Conservation (phyloP, 2,329 filamentous ascomycete genomes). For the Exophiala viscosa region DNA sequence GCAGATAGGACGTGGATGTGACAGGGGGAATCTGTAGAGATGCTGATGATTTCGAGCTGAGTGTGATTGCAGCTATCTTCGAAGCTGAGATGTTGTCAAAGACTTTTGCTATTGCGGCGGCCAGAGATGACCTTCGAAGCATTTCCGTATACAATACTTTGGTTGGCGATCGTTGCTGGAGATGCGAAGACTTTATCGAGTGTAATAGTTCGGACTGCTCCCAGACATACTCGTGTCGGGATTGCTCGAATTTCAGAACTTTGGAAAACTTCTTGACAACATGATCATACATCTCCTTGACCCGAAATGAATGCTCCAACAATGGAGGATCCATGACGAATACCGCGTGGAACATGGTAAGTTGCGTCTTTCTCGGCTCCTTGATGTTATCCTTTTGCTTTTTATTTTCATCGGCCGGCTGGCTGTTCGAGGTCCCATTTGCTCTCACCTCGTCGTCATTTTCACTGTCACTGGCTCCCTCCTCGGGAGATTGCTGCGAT, state of each 20-base stretch:
- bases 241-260: slow-evolving; percentile 87
- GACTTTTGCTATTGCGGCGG: slow-evolving; percentile 75
- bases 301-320: slow-evolving; percentile 66
- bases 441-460: slow-evolving; percentile 13
- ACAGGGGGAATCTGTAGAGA: slow-evolving; percentile 60
- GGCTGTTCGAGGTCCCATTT: slow-evolving; percentile 3
- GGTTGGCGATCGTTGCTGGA: slow-evolving; percentile 15
- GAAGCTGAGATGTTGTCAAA: slow-evolving; percentile 78
- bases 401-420: not conserved
- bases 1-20: slow-evolving; percentile 68
- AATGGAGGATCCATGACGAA: slow-evolving; percentile 81
- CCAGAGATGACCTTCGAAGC: slow-evolving; percentile 67
- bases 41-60: slow-evolving; percentile 49
- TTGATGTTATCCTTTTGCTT: not conserved
- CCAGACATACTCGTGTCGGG: slow-evolving; percentile 85
- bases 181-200: slow-evolving; percentile 57
- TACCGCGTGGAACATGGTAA: slow-evolving; percentile 98
- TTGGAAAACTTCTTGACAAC: slow-evolving; percentile 91
- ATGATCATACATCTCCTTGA: slow-evolving; percentile 81
- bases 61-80: slow-evolving; percentile 72
- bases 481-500: slow-evolving; percentile 30
- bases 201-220: slow-evolving; percentile 82
- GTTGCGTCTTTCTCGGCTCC: slow-evolving; percentile 49
- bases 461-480: slow-evolving; percentile 14
- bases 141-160: slow-evolving; percentile 39